Evolutionary conservation across 2,329 filamentous ascomycete genomes (phyloP).

Genomic region (Xylaria sp.): DNA sequence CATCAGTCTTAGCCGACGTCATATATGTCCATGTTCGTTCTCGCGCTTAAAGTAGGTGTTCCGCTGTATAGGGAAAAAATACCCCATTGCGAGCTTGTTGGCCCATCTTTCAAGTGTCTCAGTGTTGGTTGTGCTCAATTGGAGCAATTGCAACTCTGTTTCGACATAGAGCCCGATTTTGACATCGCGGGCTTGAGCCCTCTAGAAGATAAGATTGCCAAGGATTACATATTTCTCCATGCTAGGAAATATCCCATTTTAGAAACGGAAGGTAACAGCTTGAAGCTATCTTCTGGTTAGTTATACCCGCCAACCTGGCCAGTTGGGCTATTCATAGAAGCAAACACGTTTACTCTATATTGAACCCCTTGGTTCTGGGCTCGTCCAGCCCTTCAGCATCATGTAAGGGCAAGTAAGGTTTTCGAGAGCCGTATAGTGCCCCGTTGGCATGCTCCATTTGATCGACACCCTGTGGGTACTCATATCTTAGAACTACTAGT

Average conservation of each 20-base stretch:
- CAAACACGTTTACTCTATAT: constrained; percentile 4
- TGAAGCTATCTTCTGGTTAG: constrained; percentile 26
- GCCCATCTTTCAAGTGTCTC: background rate
- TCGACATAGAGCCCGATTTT: background rate
- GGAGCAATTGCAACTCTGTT: constrained; percentile 22
- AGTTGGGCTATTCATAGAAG: constrained; percentile 31
- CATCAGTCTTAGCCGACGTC: constrained; percentile 27
- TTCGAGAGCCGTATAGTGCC: constrained; percentile 7
- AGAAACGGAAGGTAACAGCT: constrained; percentile 24
- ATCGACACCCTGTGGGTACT: background rate
- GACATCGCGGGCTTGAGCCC: background rate
- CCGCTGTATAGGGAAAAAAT: constrained; percentile 2
- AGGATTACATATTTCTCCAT: background rate
- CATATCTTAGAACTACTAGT: background rate
- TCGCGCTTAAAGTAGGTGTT: constrained; percentile 22
- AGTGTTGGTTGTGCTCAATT: constrained; percentile 20
- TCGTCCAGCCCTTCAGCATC: constrained; percentile 15
- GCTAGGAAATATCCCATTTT: constrained; percentile 9
- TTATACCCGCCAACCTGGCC: constrained; percentile 24
- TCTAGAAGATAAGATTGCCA: background rate
- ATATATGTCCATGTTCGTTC: constrained; percentile 15
- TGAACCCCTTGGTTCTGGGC: constrained; percentile 10
- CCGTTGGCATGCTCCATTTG: background rate
- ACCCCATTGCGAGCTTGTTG: background rate
- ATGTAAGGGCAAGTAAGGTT: constrained; percentile 3